Evolutionary conservation across 257 asterid genomes (phyloP).

Genomic region (Coffea eugenioides): DNA sequence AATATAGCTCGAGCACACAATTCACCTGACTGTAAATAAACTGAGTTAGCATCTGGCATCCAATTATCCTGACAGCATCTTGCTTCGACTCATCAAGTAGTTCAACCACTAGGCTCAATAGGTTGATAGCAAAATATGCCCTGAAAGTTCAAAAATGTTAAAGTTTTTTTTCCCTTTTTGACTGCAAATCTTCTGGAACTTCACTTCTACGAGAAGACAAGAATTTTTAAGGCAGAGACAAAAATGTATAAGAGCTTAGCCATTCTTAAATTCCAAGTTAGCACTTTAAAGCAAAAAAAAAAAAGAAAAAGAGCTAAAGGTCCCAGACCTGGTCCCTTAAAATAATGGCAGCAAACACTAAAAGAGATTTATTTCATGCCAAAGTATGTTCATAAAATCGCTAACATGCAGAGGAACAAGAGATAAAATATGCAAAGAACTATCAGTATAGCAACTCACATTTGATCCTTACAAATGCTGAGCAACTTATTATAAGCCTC

Average conservation of each 20-base stretch:
- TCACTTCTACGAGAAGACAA: neutral
- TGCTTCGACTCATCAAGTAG: slow-evolving; percentile 70
- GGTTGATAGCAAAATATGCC: slow-evolving; percentile 74
- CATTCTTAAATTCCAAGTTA: neutral
- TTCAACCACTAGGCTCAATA: slow-evolving; percentile 64
- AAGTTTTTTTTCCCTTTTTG: slow-evolving; percentile 6
- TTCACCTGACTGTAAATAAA: slow-evolving; percentile 87
- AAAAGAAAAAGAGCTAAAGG: too few relatives aligned
- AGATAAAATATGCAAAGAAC: neutral
- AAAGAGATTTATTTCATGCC: neutral
- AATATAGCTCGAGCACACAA: neutral
- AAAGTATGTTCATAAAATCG: too few relatives aligned
- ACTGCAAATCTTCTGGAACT: neutral
- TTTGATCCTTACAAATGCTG: slow-evolving; percentile 75
- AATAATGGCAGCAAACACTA: neutral
- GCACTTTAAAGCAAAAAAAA: neutral
- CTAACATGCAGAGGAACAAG: neutral
- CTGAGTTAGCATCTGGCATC: slow-evolving; percentile 74
- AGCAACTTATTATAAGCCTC: slow-evolving; percentile 74
- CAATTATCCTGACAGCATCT: slow-evolving; percentile 59
- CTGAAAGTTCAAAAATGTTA: slow-evolving; percentile 48
- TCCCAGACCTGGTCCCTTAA: neutral
- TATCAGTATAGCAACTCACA: slow-evolving; percentile 53
- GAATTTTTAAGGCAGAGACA: slow-evolving; percentile 11
- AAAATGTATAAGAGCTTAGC: neutral